Evolutionary conservation across 176 grass and related monocot genomes (phyloP), one percentile per base, ranked within the genome.

Genomic region (Musa schizocarpa): DNA sequence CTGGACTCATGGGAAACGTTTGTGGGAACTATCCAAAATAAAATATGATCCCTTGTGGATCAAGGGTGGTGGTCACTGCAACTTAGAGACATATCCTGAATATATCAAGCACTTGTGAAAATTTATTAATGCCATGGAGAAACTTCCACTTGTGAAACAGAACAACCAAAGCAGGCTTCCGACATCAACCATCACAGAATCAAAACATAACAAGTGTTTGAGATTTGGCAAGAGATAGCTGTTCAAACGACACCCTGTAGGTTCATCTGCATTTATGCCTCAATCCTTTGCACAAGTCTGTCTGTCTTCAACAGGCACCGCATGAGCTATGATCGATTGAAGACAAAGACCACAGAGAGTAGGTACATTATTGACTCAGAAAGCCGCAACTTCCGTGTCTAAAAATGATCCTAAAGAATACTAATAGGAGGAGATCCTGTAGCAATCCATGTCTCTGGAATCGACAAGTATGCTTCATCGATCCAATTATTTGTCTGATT

Each of bases 21-120:
- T 96, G 21, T 87, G 89, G 83, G 92, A 96, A 82, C 85, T 96
- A 10, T 73, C 92, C 0, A 96, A 92, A 72, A 89, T 89, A 68
- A 96, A 96, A 67, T 92, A 89, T 50, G 92, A 96, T 26, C 92
- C 92, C 0, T 70, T 96, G 4, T 96, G 92, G 92, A 26, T 96
- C 11, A 92, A 89, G 58, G 92, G 92, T 29, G 92, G 92, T 0
- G 89, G 89, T 1, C 92, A 96, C 66, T 96, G 92, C 81, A 96
- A 96, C 68, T 80, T 96, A 78, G 92, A 96, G 61, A 92, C 92
- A 1, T 96, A 92, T 29, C 89, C 92, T 0, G 89, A 96, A 34
- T 96, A 96, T 58, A 96, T 96, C 79, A 85, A 86, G 63, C 92
- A 96, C 67, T 54, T 96, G 69, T 65, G 85, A 57, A 96, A 86